Base-by-base conservation (phyloP, 805 yeast species). In the Naumovozyma castellii region DNA sequence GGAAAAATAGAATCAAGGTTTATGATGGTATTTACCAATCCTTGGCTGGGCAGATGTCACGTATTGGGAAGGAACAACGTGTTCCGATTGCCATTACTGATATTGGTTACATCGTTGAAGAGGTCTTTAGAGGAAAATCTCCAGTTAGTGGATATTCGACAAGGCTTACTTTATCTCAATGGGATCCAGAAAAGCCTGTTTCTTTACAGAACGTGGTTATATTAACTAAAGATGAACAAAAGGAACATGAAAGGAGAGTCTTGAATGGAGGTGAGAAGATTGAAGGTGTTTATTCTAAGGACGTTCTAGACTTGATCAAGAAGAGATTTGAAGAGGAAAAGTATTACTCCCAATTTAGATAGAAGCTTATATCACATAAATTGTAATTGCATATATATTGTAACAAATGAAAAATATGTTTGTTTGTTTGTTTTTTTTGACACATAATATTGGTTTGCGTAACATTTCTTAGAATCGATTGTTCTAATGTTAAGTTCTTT, bases 121-220 rank as follows among this genome's bases (percentile, higher is more conserved):
- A 92, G 62, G 81, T 92, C 2, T 92, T 78, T 67, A 76, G 94
- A 45, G 97, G 97, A 12, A 86, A 87, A 60, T 82, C 95, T 0
- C 92, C 94, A 14, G 71, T 88, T 12, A 80, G 94, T 14, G 83
- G 88, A 15, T 84, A 71, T 50, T 80, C 88, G 4, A 84, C 94
- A 1, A 75, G 87, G 51, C 66, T 90, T 43, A 76, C 90, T 1
- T 68, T 92, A 31, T 78, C 94, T 1, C 69, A 84, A 56, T 92
- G 99, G 99, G 81, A 78, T 46, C 86, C 85, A 5, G 52, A 57
- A 1, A 65, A 71, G 49, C 84, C 80, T 10, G 65, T 83, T 19
- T 70, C 78, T 15, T 61, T 79, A 44, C 90, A 84, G 49, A 92
- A 92, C 58, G 76, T 86, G 35, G 94, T 90, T 5, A 68, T 90